Evolutionary conservation across 2,329 filamentous ascomycete genomes (phyloP), one percentile per base, ranked within the genome.

Genomic region (Bipolaris bicolor): DNA sequence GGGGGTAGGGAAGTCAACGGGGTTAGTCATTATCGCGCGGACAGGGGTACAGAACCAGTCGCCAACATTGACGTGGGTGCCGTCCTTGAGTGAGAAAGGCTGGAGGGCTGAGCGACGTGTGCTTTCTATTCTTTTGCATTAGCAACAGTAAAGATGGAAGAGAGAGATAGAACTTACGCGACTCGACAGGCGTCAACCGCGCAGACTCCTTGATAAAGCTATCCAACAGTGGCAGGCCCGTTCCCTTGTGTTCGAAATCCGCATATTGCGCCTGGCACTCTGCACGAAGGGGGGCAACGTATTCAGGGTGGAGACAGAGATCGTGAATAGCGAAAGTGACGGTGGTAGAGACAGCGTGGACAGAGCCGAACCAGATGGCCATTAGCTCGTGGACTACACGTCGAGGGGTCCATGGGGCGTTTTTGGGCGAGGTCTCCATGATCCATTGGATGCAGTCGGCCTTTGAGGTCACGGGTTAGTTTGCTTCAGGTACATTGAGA

Each of bases 311-410:
- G 3, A 62, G 24, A 37, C 63, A 62, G 2, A 67, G 50, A 48
- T 64, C 61, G 33, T 64, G 57, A 11, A 67, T 64, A 1, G 63
- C 59, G 45, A 67, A 65, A 6, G 55, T 58, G 2, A 61, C 46
- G 2, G 55, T 64, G 45, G 66, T 70, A 0, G 71, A 61, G 1
- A 71, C 18, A 1, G 52, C 57, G 29, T 76, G 73, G 1, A 76
- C 67, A 0, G 73, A 72, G 1, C 74, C 72, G 41, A 74, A 76
- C 74, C 73, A 76, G 1, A 76, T 68, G 2, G 70, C 74, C 58
- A 76, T 74, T 1, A 76, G 29, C 20, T 76, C 72, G 36, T 70
- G 60, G 0, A 71, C 62, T 1, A 75, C 54, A 0, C 71, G 66
- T 18, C 63, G 39, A 0, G 66, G 50, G 1, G 71, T 59, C 71